Percentiles rank a stretch among this genome's conserved stretches.
Evolutionary conservation across 331 rosid species (phyloP).

Genomic region (Malus hybrid): DNA sequence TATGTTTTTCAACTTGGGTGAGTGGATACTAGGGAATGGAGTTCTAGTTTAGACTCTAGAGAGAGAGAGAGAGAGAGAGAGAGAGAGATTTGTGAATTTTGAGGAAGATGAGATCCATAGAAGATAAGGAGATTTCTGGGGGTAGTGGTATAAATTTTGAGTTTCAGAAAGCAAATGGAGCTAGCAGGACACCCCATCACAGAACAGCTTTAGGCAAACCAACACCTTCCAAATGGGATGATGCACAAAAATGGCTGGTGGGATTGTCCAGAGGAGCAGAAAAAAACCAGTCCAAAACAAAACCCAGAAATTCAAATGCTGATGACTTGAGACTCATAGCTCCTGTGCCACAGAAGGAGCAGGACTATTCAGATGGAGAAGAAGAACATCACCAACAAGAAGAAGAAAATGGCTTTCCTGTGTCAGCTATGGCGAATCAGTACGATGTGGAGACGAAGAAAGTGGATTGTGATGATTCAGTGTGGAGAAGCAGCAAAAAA

Average conservation of each 20-base stretch:
- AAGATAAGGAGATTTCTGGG: slow-evolving; percentile 56
- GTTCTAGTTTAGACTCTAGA: neutral
- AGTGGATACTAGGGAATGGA: neutral
- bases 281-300: slow-evolving; percentile 56
- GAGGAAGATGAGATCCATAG: slow-evolving; percentile 65
- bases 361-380: slow-evolving; percentile 47
- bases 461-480: slow-evolving; percentile 62
- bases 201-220: slow-evolving; percentile 70
- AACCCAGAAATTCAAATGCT: slow-evolving; percentile 86
- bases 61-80: neutral
- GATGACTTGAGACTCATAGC: slow-evolving; percentile 94
- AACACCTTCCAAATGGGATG: slow-evolving; percentile 98
- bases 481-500: slow-evolving; percentile 62
- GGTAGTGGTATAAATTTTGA: slow-evolving; percentile 45
- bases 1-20: neutral
- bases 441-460: slow-evolving; percentile 59
- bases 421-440: slow-evolving; percentile 14
- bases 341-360: slow-evolving; percentile 79
- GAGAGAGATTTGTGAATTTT: neutral
- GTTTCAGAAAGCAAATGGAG: slow-evolving; percentile 63
- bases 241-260: slow-evolving; percentile 96
- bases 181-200: slow-evolving; percentile 37
- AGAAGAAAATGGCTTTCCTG: slow-evolving; percentile 10
- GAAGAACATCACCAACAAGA: slow-evolving; percentile 11
- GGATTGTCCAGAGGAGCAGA: slow-evolving; percentile 84